Conservation (phyloP, 768 basidiomycete genomes). For the Termitomyces heimii region DNA sequence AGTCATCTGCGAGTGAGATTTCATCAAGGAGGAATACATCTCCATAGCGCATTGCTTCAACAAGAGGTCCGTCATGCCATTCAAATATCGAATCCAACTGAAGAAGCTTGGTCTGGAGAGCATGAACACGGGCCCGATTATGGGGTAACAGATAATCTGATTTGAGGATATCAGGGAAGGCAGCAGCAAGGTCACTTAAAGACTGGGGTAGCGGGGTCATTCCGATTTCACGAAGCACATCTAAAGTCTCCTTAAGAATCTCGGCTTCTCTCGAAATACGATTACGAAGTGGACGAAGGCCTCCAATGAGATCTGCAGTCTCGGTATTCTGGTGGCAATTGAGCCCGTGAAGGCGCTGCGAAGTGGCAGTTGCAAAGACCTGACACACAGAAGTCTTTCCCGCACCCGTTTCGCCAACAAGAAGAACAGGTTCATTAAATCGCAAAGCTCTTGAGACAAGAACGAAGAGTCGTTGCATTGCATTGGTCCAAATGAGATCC, state of each 20-base stretch:
- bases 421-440: slow-evolving; percentile 89
- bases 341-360: slow-evolving; percentile 60
- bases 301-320: slow-evolving; percentile 94
- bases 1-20: slow-evolving; percentile 96
- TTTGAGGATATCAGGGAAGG: slow-evolving; percentile 23
- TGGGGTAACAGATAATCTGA: slow-evolving; percentile 21
- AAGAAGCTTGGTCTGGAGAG: slow-evolving; percentile 38
- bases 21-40: slow-evolving; percentile 91
- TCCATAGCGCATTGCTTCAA: slow-evolving; percentile 84
- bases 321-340: slow-evolving; percentile 99
- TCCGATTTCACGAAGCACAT: slow-evolving; percentile 36
- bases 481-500: slow-evolving; percentile 84
- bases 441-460: slow-evolving; percentile 80
- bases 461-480: slow-evolving; percentile 87
- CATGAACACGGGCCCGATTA: slow-evolving; percentile 27
- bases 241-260: slow-evolving; percentile 34
- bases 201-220: slow-evolving; percentile 19
- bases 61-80: slow-evolving; percentile 96
- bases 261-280: slow-evolving; percentile 51
- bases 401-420: slow-evolving; percentile 96
- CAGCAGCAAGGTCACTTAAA: slow-evolving; percentile 20
- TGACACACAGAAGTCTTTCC: slow-evolving; percentile 98
- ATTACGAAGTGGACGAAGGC: slow-evolving; percentile 84
- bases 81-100: slow-evolving; percentile 79
- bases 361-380: slow-evolving; percentile 64